Evolutionary conservation across 352 stramenopile species (phyloP).

Genomic region (Globisporangium perplexum): DNA sequence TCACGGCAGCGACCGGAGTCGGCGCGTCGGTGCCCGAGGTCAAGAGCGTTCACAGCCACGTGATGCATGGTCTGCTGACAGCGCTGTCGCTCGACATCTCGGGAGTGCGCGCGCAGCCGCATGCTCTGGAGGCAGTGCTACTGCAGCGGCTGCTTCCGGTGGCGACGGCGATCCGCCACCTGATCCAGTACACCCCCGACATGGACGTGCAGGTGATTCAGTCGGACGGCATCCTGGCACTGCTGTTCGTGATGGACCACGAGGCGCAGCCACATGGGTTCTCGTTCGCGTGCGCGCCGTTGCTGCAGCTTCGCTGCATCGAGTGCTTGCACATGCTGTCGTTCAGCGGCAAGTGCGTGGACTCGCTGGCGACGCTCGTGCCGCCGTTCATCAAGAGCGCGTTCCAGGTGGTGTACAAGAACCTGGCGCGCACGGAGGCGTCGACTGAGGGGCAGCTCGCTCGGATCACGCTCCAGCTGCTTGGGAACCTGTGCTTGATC

Average conservation of each 20-base stretch:
- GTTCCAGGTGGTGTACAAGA: conserved; percentile 83
- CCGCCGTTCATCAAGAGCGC: conserved; percentile 81
- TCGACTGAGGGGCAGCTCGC: conserved; percentile 78
- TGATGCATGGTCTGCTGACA: conserved; percentile 69
- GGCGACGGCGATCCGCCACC: conserved; percentile 69
- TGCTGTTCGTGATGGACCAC: conserved; percentile 77
- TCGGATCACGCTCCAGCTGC: conserved; percentile 71
- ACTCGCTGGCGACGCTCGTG: conserved; percentile 66
- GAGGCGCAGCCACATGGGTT: conserved; percentile 76
- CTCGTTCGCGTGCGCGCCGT: conserved; percentile 64
- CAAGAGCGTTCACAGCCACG: conserved; percentile 49
- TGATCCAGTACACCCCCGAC: conserved; percentile 77
- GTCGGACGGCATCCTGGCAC: conserved; percentile 59
- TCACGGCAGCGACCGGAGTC: conserved; percentile 9
- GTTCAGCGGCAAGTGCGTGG: conserved; percentile 78
- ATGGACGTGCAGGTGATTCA: conserved; percentile 83
- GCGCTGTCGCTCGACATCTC: conserved; percentile 70
- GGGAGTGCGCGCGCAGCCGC: conserved; percentile 61
- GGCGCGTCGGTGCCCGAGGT: conserved; percentile 29
- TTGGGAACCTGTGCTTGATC: conserved; percentile 83
- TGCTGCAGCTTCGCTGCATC: conserved; percentile 80
- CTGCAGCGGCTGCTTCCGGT: conserved; percentile 70
- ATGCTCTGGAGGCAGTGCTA: conserved; percentile 60
- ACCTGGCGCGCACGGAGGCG: conserved; percentile 68
- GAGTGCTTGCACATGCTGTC: conserved; percentile 86